Evolutionary conservation across 202 grass and related monocot genomes (phyloP), one percentile per base, ranked within the genome.

Genomic region (Thinopyrum obtusiflorum): DNA sequence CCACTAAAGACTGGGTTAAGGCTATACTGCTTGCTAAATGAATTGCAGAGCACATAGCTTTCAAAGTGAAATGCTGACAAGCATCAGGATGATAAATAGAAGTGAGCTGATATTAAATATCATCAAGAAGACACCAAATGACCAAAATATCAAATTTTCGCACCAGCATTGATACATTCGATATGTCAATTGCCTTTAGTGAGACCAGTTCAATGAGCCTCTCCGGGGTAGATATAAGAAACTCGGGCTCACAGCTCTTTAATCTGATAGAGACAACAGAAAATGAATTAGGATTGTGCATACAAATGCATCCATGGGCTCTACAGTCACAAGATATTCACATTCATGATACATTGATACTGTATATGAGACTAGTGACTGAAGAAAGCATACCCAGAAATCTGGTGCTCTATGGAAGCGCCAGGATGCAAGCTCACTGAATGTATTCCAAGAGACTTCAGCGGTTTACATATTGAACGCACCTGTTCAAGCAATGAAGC

Each of bases 171-270:
- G 92, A 97, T 78, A 90, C 85, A 61, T 57, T 46, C 11, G 92
- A 97, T 59, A 93, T 94, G 73, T 94, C 90, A 67, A 94, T 79
- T 2, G 90, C 90, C 53, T 80, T 88, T 29, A 92, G 61, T 3
- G 89, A 86, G 46, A 92, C 61, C 62, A 92, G 88, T 63, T 98
- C 93, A 92, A 96, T 88, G 83, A 98, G 88, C 82, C 97, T 91
- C 40, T 92, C 97, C 12, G 93, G 97, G 6, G 97, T 96, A 31
- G 97, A 89, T 82, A 98, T 83, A 87, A 98, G 82, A 49, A 98
- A 98, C 88, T 98, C 96, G 0, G 96, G 96, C 42, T 98, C 96
- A 33, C 96, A 96, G 79, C 85, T 92, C 62, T 90, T 98, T 57
- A 98, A 35, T 62, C 97, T 98, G 79, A 40, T 33, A 72, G 24